A percentile compares a stretch with the other conserved stretches of the same genome.
These are phyloP conservation scores for Sugiyamaella mastotermitis DNA, from an alignment of 805 yeast species.

Conservation along the genomic window DNA sequence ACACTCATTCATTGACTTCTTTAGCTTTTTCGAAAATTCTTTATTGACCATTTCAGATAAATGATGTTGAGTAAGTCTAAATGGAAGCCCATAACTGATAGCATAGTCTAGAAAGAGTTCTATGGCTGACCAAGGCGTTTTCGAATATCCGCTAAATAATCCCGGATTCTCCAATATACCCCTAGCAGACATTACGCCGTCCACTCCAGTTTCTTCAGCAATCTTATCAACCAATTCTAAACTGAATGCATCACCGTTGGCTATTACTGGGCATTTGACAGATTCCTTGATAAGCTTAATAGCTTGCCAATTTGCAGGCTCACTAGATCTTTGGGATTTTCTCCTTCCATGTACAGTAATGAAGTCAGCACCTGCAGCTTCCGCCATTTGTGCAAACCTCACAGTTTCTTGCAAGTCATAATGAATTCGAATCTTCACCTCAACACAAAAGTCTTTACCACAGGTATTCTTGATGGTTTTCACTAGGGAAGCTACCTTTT, in stretches of 20 bases:
- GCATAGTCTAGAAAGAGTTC: constrained; percentile 79
- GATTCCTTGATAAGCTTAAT: constrained; percentile 56
- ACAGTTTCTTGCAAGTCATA: constrained; percentile 66
- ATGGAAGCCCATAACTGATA: constrained; percentile 78
- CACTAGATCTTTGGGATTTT: constrained; percentile 73
- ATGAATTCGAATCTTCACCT: constrained; percentile 89
- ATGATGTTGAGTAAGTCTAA: constrained; percentile 80
- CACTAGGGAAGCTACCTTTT: constrained; percentile 78
- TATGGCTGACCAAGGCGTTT: constrained; percentile 87
- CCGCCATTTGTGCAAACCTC: constrained; percentile 64
- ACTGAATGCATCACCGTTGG: constrained; percentile 91
- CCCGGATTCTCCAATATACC: constrained; percentile 87
- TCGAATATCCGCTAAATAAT: constrained; percentile 63
- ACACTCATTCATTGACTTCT: constrained; percentile 59
- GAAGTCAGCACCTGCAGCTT: constrained; percentile 85
- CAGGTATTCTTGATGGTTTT: constrained; percentile 69
- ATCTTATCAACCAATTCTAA: constrained; percentile 60
- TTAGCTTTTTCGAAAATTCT: constrained; percentile 41
- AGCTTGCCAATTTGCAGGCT: constrained; percentile 79
- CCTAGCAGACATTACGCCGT: constrained; percentile 94
- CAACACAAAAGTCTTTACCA: constrained; percentile 68
- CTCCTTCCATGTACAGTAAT: constrained; percentile 94
- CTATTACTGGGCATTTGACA: constrained; percentile 73
- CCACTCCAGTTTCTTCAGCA: constrained; percentile 61
- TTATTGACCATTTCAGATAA: constrained; percentile 75